Percentiles rank a stretch among this genome's conserved stretches.
phyloP scores from a whole-genome alignment of 208 protist species.

The Leishmania guyanensis region DNA sequence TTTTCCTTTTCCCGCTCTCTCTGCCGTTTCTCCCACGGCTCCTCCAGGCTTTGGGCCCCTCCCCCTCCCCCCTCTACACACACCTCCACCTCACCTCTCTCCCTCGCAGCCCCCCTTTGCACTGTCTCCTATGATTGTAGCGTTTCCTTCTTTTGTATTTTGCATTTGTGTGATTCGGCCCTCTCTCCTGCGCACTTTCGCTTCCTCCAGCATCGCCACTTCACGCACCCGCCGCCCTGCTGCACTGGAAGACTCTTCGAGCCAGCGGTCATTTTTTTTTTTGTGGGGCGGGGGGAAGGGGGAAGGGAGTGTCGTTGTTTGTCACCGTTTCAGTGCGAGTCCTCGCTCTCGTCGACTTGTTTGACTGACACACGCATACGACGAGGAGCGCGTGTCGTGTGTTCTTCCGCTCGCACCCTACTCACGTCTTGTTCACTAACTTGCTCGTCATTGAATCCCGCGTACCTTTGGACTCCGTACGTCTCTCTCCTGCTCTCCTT shows the following conservation, averaged over 20 bases:
- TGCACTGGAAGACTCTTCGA: not conserved
- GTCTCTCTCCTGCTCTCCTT: not conserved
- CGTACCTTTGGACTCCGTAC: not conserved
- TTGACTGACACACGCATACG: not conserved
- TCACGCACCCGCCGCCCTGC: not conserved
- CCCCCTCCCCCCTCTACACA: not conserved
- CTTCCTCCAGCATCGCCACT: not conserved
- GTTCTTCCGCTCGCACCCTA: not conserved
- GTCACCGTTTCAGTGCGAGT: not conserved
- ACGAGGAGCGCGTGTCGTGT: not conserved
- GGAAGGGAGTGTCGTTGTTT: too few species aligned
- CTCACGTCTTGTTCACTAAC: not conserved
- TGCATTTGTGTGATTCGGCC: not conserved
- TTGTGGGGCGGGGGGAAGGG: not conserved
- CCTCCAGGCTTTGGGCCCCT: not conserved
- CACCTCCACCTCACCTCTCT: not conserved
- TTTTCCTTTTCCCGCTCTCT: not conserved
- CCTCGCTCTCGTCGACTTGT: not conserved
- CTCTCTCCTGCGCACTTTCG: not conserved
- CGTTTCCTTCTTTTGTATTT: not conserved
- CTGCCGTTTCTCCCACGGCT: not conserved
- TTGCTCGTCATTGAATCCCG: not conserved
- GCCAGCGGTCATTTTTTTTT: not conserved
- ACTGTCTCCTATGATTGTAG: not conserved
- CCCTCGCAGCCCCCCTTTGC: too few species aligned